phyloP scores from a whole-genome alignment of 1,284 basidiomycete species.

The Phylloporus sp. region DNA sequence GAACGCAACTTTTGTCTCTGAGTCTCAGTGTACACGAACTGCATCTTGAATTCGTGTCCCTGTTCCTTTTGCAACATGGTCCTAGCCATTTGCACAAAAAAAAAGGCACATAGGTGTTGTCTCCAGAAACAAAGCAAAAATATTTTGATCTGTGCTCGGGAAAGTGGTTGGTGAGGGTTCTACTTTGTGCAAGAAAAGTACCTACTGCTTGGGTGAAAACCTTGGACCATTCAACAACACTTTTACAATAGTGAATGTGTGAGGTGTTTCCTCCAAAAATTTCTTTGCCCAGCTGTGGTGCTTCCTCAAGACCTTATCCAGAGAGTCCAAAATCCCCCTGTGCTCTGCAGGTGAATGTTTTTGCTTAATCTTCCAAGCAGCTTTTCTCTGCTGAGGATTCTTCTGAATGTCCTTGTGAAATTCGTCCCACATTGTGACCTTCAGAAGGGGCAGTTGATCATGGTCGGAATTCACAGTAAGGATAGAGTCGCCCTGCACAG shows the following conservation, averaged over 20 bases:
- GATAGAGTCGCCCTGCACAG: neutral
- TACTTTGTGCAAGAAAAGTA: neutral
- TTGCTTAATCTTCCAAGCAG: neutral
- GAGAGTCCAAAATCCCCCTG: neutral
- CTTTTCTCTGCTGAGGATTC: constrained; percentile 4
- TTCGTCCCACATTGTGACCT: constrained; percentile 13
- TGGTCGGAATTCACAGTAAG: neutral
- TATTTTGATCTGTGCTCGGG: constrained; percentile 1
- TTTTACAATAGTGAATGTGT: constrained; percentile 8
- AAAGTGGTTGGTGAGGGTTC: neutral
- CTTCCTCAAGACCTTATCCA: neutral
- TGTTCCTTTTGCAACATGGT: neutral
- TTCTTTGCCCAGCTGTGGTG: constrained; percentile 1
- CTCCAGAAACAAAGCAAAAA: neutral
- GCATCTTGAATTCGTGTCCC: neutral
- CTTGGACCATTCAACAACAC: constrained; percentile 6
- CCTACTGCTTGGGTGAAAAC: constrained; percentile 7
- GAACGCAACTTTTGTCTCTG: neutral
- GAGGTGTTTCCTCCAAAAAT: neutral
- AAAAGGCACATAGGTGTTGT: neutral
- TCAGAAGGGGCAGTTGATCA: constrained; percentile 6
- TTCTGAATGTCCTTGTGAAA: constrained; percentile 6
- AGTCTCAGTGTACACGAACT: neutral
- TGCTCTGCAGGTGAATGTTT: neutral
- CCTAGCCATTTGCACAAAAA: neutral